phyloP scores from a whole-genome alignment of 164 flowering plant genomes.

The Dillenia suffruticosa region DNA sequence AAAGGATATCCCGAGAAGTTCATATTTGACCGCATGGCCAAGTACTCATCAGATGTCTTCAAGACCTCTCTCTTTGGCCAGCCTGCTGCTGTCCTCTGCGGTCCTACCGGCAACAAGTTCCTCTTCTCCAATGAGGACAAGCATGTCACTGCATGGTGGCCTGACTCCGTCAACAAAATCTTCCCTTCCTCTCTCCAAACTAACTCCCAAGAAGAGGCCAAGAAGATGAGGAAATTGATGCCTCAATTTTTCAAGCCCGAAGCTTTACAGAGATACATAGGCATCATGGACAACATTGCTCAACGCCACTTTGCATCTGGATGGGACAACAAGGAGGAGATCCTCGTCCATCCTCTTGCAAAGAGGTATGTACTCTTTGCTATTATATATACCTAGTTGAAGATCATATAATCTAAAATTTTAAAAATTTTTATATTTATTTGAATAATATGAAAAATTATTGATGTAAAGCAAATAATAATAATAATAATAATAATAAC shows the following conservation, averaged over 20 bases:
- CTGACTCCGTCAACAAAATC: conserved; percentile 17
- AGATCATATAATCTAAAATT: too few species aligned
- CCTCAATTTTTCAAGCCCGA: conserved; percentile 25
- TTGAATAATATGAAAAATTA: too few species aligned
- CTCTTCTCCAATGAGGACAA: conserved; percentile 25
- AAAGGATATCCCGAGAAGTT: conserved; percentile 29
- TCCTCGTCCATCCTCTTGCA: conserved; percentile 18
- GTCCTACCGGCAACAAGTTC: conserved; percentile 21
- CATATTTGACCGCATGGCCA: conserved; percentile 19
- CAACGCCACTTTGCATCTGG: conserved; percentile 9
- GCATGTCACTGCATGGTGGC: conserved; percentile 23
- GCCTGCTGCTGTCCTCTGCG: conserved; percentile 16
- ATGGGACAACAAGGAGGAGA: conserved; percentile 18
- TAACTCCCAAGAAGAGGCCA: conserved; percentile 17
- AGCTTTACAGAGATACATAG: conserved; percentile 20
- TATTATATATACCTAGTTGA: too few species aligned
- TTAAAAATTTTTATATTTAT: too few species aligned
- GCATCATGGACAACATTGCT: conserved; percentile 23
- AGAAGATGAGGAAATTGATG: conserved; percentile 22
- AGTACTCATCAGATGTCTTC: conserved; percentile 16
- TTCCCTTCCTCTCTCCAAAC: conserved; percentile 22
- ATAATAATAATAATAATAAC: too few species aligned
- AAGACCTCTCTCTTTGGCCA: conserved; percentile 24
- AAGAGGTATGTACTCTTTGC: conserved; percentile 5
- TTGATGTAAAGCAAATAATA: too few species aligned